Conservation (phyloP, 768 basidiomycete species). For the Suillus bovinus region DNA sequence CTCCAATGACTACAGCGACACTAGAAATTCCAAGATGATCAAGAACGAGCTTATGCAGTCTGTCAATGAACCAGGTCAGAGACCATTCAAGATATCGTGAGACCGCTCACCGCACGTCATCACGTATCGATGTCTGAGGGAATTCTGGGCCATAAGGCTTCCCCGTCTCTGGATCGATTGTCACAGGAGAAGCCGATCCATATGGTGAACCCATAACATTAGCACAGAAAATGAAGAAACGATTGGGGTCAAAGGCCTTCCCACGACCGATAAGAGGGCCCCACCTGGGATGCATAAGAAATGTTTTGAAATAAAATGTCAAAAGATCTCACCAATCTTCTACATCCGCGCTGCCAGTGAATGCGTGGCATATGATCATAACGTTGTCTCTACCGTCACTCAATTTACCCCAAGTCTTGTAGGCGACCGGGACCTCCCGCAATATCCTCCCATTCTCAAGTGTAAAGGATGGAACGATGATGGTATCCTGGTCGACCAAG, state of each 20-base stretch:
- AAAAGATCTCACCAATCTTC: slow-evolving; percentile 83
- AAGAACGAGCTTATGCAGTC: slow-evolving; percentile 85
- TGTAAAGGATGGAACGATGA: slow-evolving; percentile 69
- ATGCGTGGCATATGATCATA: slow-evolving; percentile 97
- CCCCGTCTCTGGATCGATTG: slow-evolving; percentile 75
- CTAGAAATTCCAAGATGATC: slow-evolving; percentile 77
- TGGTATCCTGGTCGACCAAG: slow-evolving; percentile 51
- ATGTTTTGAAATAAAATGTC: background rate
- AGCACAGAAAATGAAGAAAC: slow-evolving; percentile 92
- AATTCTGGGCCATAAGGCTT: slow-evolving; percentile 89
- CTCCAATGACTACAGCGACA: slow-evolving; percentile 90
- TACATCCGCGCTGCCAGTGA: slow-evolving; percentile 96
- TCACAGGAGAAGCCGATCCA: slow-evolving; percentile 87
- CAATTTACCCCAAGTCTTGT: slow-evolving; percentile 94
- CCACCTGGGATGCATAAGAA: slow-evolving; percentile 64
- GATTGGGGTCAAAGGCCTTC: slow-evolving; percentile 87
- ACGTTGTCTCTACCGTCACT: slow-evolving; percentile 82
- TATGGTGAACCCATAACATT: slow-evolving; percentile 96
- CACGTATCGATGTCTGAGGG: slow-evolving; percentile 87
- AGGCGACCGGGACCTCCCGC: slow-evolving; percentile 83
- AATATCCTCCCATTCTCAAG: slow-evolving; percentile 80
- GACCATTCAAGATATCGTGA: background rate
- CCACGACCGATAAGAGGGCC: slow-evolving; percentile 91
- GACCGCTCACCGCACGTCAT: slow-evolving; percentile 78
- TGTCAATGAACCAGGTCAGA: slow-evolving; percentile 27